A percentile compares a stretch with the other conserved stretches of the same genome.
These are phyloP conservation scores for Salix purpurea DNA, from an alignment of 345 rosid species.

Conservation along the genomic window DNA sequence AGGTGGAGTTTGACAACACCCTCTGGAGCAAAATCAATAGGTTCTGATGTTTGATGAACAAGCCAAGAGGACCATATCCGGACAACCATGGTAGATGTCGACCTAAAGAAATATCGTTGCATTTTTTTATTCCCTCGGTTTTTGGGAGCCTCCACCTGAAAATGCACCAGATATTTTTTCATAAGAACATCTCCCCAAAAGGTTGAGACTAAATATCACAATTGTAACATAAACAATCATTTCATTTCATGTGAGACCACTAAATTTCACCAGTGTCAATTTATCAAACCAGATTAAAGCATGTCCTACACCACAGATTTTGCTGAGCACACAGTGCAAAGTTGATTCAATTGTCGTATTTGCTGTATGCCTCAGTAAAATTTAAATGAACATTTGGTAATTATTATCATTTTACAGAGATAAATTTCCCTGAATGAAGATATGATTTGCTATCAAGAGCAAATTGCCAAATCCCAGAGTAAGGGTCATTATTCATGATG, in stretches of 20 bases:
- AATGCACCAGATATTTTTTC: slow-evolving; percentile 5
- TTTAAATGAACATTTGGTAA: not conserved
- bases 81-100: slow-evolving; percentile 63
- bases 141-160: slow-evolving; percentile 87
- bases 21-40: slow-evolving; percentile 62
- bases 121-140: slow-evolving; percentile 83
- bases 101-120: slow-evolving; percentile 78
- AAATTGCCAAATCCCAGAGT: not conserved
- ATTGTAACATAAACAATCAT: not conserved
- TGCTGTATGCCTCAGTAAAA: not conserved
- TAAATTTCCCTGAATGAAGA: not conserved
- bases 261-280: not conserved
- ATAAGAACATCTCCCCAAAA: not conserved
- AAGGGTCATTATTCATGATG: not conserved
- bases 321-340: not conserved
- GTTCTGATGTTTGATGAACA: slow-evolving; percentile 59
- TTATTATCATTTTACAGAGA: not conserved
- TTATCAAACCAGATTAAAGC: not conserved
- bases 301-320: not conserved
- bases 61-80: slow-evolving; percentile 99
- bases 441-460: not conserved
- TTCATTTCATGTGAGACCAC: not conserved
- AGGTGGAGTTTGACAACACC: slow-evolving; percentile 81
- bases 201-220: not conserved
- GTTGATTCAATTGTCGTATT: not conserved